Evolutionary conservation across 805 yeast genomes (phyloP), one percentile per base, ranked within the genome.

Genomic region (Barnettozyma wickerhamii): DNA sequence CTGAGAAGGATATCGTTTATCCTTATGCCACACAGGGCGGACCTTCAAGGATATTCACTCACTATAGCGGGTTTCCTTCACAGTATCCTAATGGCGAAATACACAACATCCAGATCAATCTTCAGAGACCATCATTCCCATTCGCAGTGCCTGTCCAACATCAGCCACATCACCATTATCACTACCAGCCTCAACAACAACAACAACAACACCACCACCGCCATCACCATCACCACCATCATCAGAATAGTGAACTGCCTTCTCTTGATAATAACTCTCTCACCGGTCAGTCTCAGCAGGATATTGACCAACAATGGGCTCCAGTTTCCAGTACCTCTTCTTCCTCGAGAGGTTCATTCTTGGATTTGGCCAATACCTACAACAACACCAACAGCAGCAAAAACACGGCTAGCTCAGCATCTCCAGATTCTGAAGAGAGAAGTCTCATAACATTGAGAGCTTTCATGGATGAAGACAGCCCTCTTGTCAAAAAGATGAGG

Each of bases 11-110:
- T 1, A 42, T 42, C 10, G 38, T 38, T 29, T 49, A 43, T 30
- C 56, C 58, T n/a, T 53, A 49, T 23, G 39, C 45, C 17, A 19
- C 43, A 13, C 51, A 50, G 12, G 57, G 58, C 3, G 20, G 52
- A 6, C 58, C 58, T 15, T 43, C 59, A 7, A 43, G 49, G 20
- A 53, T 55, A 19, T 46, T 55, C 7, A 30, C 41, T 23, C 33
- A 37, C 13, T 46, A 35, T 2, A 43, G 42, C n/a, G 32, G 24
- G 20, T 19, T n/a, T 14, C 17, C n/a, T n/a, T n/a, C 27, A 6
- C 40, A 37, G 1, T 38, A 32, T 30, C 50, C 45, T 18, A 46
- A 41, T 1, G 31, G 40, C 20, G 35, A 41, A 33, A 31, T 49
- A 10, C 52, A 46, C 32, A 47, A 48, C 5, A 12, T 55, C 13